phyloP scores from a whole-genome alignment of 495 filamentous ascomycete species.

The Penicillium tannophilum region DNA sequence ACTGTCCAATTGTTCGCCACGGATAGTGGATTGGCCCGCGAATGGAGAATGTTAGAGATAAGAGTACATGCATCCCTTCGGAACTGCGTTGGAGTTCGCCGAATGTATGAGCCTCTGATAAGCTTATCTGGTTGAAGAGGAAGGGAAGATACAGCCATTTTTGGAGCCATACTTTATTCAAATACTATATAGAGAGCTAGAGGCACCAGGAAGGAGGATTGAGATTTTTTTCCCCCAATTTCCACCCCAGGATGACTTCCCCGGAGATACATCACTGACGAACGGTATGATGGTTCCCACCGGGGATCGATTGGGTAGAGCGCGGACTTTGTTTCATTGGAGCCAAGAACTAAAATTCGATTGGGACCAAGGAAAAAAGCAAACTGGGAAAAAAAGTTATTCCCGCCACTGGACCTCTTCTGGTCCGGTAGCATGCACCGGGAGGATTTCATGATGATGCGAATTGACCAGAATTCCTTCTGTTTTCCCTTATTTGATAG shows the following conservation, averaged over 20 bases:
- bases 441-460: slow-evolving; percentile 11
- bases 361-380: slow-evolving; percentile 5
- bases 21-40: slow-evolving; percentile 2
- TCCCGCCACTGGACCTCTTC: slow-evolving; percentile 1
- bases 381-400: slow-evolving; percentile 1
- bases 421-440: slow-evolving; percentile 4
- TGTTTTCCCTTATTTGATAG: background rate
- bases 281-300: background rate
- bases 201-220: background rate
- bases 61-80: background rate
- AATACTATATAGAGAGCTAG: background rate
- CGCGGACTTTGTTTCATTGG: background rate
- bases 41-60: slow-evolving; percentile 4
- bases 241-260: slow-evolving; percentile 1
- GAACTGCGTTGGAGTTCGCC: background rate
- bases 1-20: slow-evolving; percentile 6
- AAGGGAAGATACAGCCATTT: background rate
- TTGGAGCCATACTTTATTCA: background rate
- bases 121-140: background rate
- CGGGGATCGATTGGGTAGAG: slow-evolving; percentile 5
- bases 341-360: background rate
- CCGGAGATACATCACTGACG: slow-evolving; percentile 8
- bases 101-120: background rate
- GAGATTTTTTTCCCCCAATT: background rate
- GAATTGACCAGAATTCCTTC: background rate